Evolutionary conservation across 2,329 filamentous ascomycete genomes (phyloP), one percentile per base, ranked within the genome.

Genomic region (Penicillium thymicola): DNA sequence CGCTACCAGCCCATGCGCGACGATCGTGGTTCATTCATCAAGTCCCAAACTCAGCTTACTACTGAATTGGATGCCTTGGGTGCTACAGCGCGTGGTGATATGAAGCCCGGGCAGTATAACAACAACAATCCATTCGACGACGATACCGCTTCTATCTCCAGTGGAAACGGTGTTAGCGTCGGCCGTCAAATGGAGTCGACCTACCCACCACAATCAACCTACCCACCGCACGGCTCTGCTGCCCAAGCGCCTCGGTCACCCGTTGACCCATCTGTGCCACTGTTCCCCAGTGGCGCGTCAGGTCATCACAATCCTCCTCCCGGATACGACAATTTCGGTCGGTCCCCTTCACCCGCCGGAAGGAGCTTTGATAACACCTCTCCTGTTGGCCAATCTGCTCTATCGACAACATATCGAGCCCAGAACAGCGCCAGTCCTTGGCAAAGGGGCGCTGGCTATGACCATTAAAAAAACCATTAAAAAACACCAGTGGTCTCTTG

Each of bases 1-100:
- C 88, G 92, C 59, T 97, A 97, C 76, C 91, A 96, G 75, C 92
- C 91, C 67, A 97, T 97, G 92, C 89, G 89, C 53, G 93, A 97
- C 69, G 93, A 97, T 75, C 88, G 93, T 67, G 91, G 90, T 50
- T 97, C 92, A 10, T 97, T 97, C 78, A 96, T 97, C 86, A 97
- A 97, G 80, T 96, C 92, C 14, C 89, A 94, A 74, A 89, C 89
- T 5, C 88, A 93, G 69, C 80, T 96, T 52, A 84, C 88, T 5
- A 96, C 92, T 8, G 92, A 97, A 76, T 82, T 97, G 49, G 92
- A 97, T 72, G 92, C 92, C 9, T 79, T 97, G 55, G 92, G 90
- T 62, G 90, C 89, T 16, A 96, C 92, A 5, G 92, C 92, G 34
- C 88, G 92, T 69, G 92, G 92, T 56, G 92, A 96, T 71, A 70